A percentile compares a stretch with the other conserved stretches of the same genome.
Evolutionary conservation across 495 filamentous ascomycete species (phyloP).

Genomic region (Daldinia bambusicola): DNA sequence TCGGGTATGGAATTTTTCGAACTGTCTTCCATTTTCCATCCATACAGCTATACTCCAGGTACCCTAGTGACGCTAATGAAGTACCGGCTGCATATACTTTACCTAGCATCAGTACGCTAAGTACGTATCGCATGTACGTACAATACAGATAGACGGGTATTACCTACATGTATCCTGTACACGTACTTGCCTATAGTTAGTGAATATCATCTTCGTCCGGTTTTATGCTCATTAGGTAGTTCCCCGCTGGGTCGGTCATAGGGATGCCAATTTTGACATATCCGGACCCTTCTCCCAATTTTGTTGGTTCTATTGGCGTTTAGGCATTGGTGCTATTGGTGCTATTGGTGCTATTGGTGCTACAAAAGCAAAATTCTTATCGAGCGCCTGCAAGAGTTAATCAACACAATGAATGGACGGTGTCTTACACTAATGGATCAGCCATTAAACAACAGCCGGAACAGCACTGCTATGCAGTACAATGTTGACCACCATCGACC

Average conservation of each 20-base stretch:
- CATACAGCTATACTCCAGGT: background rate
- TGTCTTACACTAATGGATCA: constrained; percentile 9
- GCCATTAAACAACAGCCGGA: background rate
- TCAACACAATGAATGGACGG: constrained; percentile 2
- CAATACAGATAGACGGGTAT: too few species aligned
- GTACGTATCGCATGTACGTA: background rate
- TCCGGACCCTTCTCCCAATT: constrained; percentile 15
- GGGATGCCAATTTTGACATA: background rate
- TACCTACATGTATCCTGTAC: too few species aligned
- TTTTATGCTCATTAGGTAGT: background rate
- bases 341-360: background rate
- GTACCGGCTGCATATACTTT: background rate
- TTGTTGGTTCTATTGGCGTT: background rate
- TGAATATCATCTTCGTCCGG: background rate
- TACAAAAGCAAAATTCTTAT: constrained; percentile 22
- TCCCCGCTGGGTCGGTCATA: constrained; percentile 13
- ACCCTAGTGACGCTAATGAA: background rate
- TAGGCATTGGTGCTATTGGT: background rate
- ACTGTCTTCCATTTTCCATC: constrained; percentile 14
- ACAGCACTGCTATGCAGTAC: background rate
- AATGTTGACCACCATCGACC: background rate
- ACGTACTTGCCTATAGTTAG: too few species aligned
- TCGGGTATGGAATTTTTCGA: constrained; percentile 21
- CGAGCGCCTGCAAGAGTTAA: constrained; percentile 7
- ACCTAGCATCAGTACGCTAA: background rate